Conservation (phyloP, 1,139 yeast genomes). For the Saccharomycopsis crataegensis region DNA sequence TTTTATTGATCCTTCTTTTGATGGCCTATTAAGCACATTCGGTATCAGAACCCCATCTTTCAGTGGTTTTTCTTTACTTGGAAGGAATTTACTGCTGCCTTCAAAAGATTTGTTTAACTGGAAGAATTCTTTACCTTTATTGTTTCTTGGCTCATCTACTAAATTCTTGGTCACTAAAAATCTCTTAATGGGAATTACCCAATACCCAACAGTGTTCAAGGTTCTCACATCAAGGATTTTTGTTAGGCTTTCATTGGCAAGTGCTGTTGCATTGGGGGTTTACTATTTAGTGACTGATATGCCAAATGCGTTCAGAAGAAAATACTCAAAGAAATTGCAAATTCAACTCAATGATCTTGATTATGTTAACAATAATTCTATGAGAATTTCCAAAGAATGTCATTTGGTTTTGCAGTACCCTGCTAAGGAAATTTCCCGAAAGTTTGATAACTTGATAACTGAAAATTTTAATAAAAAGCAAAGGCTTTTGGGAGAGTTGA, state of each 20-base stretch:
- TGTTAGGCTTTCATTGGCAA: slow-evolving; percentile 30
- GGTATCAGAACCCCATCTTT: slow-evolving; percentile 7
- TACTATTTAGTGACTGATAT: slow-evolving; percentile 71
- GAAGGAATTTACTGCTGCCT: background rate
- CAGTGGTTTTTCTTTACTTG: background rate
- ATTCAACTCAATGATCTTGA: slow-evolving; percentile 57
- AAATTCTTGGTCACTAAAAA: slow-evolving; percentile 15
- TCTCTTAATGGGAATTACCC: slow-evolving; percentile 8
- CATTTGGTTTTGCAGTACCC: slow-evolving; percentile 77
- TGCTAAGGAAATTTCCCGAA: slow-evolving; percentile 71
- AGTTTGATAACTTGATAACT: slow-evolving; percentile 67
- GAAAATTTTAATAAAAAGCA: slow-evolving; percentile 54
- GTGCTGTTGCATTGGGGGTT: slow-evolving; percentile 50
- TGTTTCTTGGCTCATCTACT: slow-evolving; percentile 19
- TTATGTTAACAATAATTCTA: slow-evolving; percentile 71
- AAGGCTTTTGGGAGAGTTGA: slow-evolving; percentile 44
- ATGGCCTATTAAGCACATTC: slow-evolving; percentile 38
- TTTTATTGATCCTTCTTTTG: slow-evolving; percentile 69
- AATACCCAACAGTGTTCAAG: background rate
- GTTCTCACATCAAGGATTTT: slow-evolving; percentile 10
- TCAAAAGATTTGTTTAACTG: slow-evolving; percentile 5
- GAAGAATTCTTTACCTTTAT: slow-evolving; percentile 16
- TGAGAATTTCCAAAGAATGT: slow-evolving; percentile 74
- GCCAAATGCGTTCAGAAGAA: slow-evolving; percentile 83
- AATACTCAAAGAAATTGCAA: slow-evolving; percentile 66